A percentile compares a stretch with the other conserved stretches of the same genome.
Conservation (phyloP, 116 monocot genomes). For the Posidonia oceanica region DNA sequence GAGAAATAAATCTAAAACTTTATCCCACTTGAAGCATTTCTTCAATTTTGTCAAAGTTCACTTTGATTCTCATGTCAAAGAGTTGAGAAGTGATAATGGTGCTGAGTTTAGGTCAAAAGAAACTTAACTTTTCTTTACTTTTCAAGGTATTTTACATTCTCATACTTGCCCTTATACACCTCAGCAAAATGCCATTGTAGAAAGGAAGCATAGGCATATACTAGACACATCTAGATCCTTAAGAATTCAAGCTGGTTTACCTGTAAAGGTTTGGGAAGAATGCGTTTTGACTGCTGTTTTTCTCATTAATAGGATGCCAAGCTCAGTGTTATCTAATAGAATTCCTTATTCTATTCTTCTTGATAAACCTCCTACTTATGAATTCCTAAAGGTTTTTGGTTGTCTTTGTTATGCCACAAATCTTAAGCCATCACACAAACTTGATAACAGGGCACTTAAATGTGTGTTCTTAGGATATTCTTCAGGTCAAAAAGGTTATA, state of each 20-base stretch:
- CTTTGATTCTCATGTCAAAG: neutral
- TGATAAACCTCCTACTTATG: neutral
- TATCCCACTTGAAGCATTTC: neutral
- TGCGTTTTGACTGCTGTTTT: neutral
- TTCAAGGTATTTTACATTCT: neutral
- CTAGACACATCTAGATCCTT: neutral
- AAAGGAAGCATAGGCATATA: neutral
- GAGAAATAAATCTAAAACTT: neutral
- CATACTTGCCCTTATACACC: neutral
- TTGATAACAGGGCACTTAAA: too few species aligned
- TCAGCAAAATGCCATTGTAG: neutral
- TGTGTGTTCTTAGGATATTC: too few species aligned
- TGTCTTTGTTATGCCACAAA: neutral
- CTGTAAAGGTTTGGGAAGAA: neutral
- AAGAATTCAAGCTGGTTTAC: neutral
- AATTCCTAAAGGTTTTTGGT: neutral
- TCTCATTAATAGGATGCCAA: neutral
- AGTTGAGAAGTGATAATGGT: neutral
- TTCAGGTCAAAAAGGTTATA: too few species aligned
- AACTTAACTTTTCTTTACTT: neutral
- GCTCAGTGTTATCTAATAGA: neutral
- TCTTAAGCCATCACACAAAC: neutral
- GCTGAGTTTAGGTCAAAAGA: neutral
- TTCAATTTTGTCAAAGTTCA: neutral
- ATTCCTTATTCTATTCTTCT: neutral